Conservation (phyloP, 345 rosid species). For the Abelmoschus esculentus region DNA sequence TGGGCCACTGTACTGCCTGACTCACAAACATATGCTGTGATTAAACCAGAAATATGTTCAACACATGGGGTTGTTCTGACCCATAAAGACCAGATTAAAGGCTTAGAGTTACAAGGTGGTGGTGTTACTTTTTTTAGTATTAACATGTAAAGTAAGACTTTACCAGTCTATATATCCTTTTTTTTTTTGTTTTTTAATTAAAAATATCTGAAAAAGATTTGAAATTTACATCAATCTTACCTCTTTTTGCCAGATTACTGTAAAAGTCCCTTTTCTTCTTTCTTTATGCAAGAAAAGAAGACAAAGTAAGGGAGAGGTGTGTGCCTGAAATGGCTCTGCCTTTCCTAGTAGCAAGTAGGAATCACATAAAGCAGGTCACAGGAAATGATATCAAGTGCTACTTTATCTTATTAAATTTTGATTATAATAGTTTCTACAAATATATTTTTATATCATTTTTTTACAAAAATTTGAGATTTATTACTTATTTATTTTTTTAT, state of each 20-base stretch:
- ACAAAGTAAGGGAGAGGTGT: background rate
- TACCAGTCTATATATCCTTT: no score
- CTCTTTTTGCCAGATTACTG: background rate
- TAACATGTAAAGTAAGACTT: background rate
- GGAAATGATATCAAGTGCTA: background rate
- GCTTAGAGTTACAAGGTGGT: no score
- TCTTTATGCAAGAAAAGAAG: background rate
- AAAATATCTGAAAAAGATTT: background rate
- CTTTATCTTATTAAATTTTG: constrained; percentile 1
- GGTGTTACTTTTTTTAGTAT: no score
- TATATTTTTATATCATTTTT: no score
- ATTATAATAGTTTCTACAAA: background rate
- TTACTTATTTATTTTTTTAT: no score
- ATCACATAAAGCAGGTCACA: background rate
- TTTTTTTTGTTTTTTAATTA: no score
- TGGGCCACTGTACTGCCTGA: background rate
- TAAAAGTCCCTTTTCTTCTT: background rate
- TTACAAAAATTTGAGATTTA: no score
- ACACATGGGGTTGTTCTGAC: background rate
- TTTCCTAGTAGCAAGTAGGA: background rate
- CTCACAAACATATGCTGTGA: background rate
- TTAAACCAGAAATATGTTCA: background rate
- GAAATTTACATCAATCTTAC: background rate
- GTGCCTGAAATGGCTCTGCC: constrained; percentile 4
- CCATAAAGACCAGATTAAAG: background rate